Conservation (phyloP, 257 asterid species). For the Nicotiana knightiana region DNA sequence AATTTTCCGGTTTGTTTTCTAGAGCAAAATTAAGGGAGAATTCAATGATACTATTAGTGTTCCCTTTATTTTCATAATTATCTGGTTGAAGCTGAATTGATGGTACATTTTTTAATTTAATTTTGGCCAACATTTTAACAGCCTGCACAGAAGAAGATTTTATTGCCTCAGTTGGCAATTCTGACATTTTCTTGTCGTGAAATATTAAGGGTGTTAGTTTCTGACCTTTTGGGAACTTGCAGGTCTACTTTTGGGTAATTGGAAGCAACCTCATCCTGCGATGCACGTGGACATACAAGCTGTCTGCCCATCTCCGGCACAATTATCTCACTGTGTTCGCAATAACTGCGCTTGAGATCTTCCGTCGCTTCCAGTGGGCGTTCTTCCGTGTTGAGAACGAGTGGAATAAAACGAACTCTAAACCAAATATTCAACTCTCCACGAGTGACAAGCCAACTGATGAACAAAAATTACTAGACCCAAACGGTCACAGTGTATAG, state of each 20-base stretch:
- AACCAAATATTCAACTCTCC: constrained; percentile 44
- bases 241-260: constrained; percentile 85
- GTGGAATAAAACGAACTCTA: constrained; percentile 66
- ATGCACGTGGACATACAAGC: constrained; percentile 96
- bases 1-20: neutral
- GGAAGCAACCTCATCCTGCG: constrained; percentile 83
- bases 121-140: neutral
- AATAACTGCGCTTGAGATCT: constrained; percentile 69
- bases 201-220: neutral
- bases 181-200: neutral
- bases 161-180: neutral
- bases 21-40: neutral
- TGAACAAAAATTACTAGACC: constrained; percentile 59
- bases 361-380: constrained; percentile 92
- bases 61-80: neutral
- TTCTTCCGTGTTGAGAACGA: constrained; percentile 94
- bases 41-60: constrained; percentile 2
- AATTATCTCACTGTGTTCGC: constrained; percentile 71
- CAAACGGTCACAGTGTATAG: constrained; percentile 62
- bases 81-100: neutral
- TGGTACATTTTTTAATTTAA: neutral
- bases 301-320: constrained; percentile 96
- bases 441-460: constrained; percentile 45
- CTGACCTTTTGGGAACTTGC: constrained; percentile 18
- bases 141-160: neutral